Evolutionary conservation across 2,329 filamentous ascomycete species (phyloP).

Genomic region (Lithohypha guttulata): DNA sequence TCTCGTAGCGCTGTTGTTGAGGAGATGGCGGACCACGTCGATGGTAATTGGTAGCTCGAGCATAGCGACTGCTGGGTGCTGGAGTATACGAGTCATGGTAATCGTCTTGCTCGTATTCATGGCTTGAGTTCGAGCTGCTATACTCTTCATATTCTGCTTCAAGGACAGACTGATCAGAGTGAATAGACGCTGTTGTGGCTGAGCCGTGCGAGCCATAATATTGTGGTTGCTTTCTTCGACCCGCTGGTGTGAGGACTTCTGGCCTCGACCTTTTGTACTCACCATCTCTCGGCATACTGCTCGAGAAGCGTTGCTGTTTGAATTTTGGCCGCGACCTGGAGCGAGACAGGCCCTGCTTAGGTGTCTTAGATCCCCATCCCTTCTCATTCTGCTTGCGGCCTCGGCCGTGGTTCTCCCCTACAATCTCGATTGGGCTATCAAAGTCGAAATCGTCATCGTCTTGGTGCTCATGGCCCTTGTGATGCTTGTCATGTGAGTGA

Average conservation of each 20-base stretch:
- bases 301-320: constrained; percentile 1
- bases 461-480: background rate
- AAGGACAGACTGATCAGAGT: constrained; percentile 6
- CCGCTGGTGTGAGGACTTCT: background rate
- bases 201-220: constrained; percentile 7
- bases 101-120: background rate
- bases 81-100: too few species aligned
- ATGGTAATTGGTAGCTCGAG: constrained; percentile 3
- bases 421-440: constrained; percentile 3
- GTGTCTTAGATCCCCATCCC: constrained; percentile 3
- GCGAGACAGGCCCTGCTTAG: background rate
- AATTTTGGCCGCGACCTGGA: constrained; percentile 4
- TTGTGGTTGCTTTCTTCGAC: background rate
- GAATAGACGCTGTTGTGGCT: constrained; percentile 2
- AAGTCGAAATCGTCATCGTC: constrained; percentile 3
- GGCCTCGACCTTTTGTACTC: background rate
- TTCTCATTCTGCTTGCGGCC: constrained; percentile 1
- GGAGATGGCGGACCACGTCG: constrained; percentile 4
- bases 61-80: background rate
- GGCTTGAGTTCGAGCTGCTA: constrained; percentile 5
- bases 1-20: constrained; percentile 4
- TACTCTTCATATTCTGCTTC: constrained; percentile 9
- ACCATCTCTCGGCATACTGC: constrained; percentile 3
- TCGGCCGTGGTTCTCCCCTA: background rate
- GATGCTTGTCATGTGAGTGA: background rate